These are phyloP conservation scores for Lachancea sp. DNA, from an alignment of 805 yeast species.

Conservation along the genomic window DNA sequence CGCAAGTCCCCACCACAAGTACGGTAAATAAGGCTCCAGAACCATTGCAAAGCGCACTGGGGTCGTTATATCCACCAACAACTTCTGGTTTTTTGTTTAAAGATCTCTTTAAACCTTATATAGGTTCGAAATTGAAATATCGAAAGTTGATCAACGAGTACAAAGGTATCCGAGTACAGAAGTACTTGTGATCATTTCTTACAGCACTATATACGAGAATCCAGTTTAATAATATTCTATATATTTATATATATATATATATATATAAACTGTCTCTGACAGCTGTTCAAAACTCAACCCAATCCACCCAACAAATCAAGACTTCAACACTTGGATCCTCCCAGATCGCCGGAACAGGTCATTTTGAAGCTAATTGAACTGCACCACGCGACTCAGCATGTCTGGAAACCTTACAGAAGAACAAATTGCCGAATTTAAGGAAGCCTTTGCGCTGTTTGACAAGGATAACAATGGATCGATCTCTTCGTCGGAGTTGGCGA, in stretches of 20 bases:
- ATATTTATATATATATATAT: too few species aligned
- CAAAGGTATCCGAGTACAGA: too few species aligned
- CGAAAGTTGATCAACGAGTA: too few species aligned
- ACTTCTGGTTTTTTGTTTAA: too few species aligned
- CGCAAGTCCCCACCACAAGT: conserved; percentile 31
- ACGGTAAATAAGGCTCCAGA: conserved; percentile 6
- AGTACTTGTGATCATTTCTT: too few species aligned
- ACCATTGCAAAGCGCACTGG: background rate
- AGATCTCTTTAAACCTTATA: too few species aligned
- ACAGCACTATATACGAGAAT: too few species aligned
- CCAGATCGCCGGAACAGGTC: background rate
- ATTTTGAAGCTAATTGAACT: background rate
- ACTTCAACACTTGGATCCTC: background rate
- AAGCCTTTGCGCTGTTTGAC: conserved; percentile 95
- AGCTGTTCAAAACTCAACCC: background rate
- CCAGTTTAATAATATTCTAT: too few species aligned
- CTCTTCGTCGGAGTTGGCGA: conserved; percentile 91
- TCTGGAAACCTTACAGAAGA: conserved; percentile 75
- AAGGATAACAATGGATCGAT: conserved; percentile 96
- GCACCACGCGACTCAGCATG: conserved; percentile 9
- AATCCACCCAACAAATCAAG: background rate
- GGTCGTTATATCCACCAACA: too few species aligned
- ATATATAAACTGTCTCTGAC: too few species aligned
- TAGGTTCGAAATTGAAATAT: too few species aligned
- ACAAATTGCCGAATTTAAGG: conserved; percentile 95